Conservation (phyloP, 164 flowering plant species). For the Piper betle region DNA sequence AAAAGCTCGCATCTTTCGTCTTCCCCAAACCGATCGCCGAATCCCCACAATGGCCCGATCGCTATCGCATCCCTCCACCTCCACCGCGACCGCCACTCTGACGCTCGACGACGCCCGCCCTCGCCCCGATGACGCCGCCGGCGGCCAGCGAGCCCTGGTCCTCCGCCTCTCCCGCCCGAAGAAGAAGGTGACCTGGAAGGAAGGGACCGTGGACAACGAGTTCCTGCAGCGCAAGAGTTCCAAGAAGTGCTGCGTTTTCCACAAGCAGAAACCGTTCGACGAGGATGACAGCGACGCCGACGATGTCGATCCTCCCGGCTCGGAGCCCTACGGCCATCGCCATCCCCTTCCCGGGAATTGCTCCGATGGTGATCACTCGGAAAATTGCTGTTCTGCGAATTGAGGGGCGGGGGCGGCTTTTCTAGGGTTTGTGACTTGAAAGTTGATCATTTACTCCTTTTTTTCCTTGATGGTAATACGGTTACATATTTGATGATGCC, state of each 20-base stretch:
- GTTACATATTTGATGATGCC: too few species aligned
- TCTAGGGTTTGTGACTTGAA: neutral
- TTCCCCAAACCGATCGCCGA: too few species aligned
- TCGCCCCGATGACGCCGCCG: conserved; percentile 14
- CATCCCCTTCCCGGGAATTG: conserved; percentile 1
- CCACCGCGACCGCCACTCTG: conserved; percentile 17
- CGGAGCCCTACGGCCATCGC: neutral
- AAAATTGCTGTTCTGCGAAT: neutral
- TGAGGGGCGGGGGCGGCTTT: neutral
- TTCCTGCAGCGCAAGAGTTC: conserved; percentile 82
- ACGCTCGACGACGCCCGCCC: conserved; percentile 27
- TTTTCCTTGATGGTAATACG: neutral
- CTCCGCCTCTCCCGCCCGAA: conserved; percentile 36
- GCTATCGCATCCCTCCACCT: conserved; percentile 5
- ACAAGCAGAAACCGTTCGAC: conserved; percentile 84
- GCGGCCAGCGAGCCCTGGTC: conserved; percentile 35
- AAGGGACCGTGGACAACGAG: conserved; percentile 94
- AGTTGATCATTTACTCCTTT: too few species aligned
- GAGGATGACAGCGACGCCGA: conserved; percentile 83
- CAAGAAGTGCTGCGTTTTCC: conserved; percentile 90
- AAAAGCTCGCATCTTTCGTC: too few species aligned
- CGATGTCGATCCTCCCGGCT: conserved; percentile 3
- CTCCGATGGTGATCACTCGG: neutral
- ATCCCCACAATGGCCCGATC: conserved; percentile 16
- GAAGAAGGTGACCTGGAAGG: too few species aligned